phyloP scores from a whole-genome alignment of 768 basidiomycete genomes.

The Phylloporus sp. region DNA sequence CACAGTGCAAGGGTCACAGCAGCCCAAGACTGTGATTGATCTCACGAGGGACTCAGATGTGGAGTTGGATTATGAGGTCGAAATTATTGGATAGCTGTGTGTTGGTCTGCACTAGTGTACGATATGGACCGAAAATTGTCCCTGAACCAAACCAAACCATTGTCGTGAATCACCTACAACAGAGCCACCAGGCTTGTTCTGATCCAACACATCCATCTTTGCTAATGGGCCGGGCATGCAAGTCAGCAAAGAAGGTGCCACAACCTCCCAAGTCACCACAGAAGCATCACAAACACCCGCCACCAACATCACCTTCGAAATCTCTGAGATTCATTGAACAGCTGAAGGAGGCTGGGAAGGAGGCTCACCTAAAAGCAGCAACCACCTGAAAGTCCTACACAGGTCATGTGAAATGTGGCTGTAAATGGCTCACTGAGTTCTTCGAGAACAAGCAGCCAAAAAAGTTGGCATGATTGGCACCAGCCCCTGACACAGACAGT shows the following conservation, averaged over 20 bases:
- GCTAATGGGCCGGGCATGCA: too few species aligned
- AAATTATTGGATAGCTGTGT: background rate
- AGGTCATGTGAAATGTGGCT: background rate
- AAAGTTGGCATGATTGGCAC: background rate
- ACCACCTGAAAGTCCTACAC: background rate
- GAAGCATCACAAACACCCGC: background rate
- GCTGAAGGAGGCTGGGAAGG: background rate
- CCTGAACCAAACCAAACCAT: background rate
- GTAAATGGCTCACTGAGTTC: background rate
- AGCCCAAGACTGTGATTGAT: background rate
- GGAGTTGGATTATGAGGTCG: background rate
- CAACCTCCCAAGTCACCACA: background rate
- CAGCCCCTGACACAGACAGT: background rate
- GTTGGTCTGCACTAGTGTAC: background rate
- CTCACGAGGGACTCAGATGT: background rate
- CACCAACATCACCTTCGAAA: background rate
- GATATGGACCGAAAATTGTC: background rate
- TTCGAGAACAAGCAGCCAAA: background rate
- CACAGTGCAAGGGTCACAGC: background rate
- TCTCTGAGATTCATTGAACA: background rate
- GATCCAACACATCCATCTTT: too few species aligned
- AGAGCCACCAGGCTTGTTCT: background rate
- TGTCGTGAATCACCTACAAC: background rate
- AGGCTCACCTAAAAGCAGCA: constrained; percentile 2
- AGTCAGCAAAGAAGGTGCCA: background rate